Base-by-base conservation (phyloP, 345 rosid species). In the Sonneratia caseolaris region DNA sequence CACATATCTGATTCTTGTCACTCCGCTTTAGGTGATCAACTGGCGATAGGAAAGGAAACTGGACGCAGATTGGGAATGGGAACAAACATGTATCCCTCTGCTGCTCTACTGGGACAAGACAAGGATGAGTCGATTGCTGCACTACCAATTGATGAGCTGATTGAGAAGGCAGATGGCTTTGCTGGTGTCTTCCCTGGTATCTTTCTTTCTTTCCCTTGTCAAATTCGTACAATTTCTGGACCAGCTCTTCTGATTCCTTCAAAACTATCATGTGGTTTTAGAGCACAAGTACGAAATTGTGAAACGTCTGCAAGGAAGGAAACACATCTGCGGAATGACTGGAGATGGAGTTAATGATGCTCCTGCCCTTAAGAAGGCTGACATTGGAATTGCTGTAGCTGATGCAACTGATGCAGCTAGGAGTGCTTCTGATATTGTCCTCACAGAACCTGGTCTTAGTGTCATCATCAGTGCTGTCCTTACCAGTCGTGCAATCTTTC, bases 341-440 rank as follows among this genome's bases (percentile, higher is more conserved):
- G 98, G 99, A 68, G 99, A 95, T 83, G 99, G 98, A 79, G 99
- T 95, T 56, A 95, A 95, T 65, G 99, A 95, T 81, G 98, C 99
- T 16, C 99, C 99, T 79, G 99, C 99, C 77, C 91, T 95, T 70
- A 95, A 95, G 86, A 95, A 90, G 77, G 98, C 98, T 74, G 98
- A 95, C 79, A 95, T 95, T 76, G 99, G 99, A 61, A 95, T 95
- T 75, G 99, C 99, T 51, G 99, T 95, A 62, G 99, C 99, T 65
- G 99, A 95, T 87, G 99, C 99, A 68, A 95, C 96, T 82, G 99
- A 95, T 35, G 99, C 99, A 27, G 97, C 99, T 51, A 90, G 97
- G 65, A 88, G 98, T 80, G 99, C 99, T 82, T 95, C 98, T 21
- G 99, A 95, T 71, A 95, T 92, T 43, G 98, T 95, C 72, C 89